Base-by-base conservation (phyloP, 768 basidiomycete genomes). In the Tulasnella sp. region DNA sequence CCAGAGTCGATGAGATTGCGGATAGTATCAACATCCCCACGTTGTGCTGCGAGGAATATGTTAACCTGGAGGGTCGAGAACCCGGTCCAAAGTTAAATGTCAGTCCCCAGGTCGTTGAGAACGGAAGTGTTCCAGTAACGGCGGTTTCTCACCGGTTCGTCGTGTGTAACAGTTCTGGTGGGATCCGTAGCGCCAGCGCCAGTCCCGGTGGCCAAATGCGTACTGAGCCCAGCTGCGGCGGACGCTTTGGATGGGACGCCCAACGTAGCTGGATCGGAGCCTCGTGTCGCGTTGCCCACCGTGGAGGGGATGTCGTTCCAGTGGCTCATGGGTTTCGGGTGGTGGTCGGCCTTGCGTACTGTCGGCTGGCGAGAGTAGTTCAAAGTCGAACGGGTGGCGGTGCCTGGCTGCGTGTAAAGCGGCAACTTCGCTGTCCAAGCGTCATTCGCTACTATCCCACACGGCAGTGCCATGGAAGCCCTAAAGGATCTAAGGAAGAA, bases 31-130 rank as follows among this genome's bases (percentile, higher is more conserved):
- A 90, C 73, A 64, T 94, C 91, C 8, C 93, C 93, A 50, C 88
- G 75, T 65, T 96, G 93, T 0, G 92, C 83, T 6, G 91, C 85
- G 9, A 85, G 73, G 64, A 94, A 89, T 29, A 96, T 83, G 58
- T 76, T 82, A 21, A 62, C 42, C 64, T 63, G 25, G 34, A 27
- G 19, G 17, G 21, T 12, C 52, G 19, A 21, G 7, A 39, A n/a
- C 29, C 11, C 17, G 31, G 11, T 11, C 6, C 43, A 5, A 45
- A 45, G n/a, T n/a, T n/a, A n/a, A n/a, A n/a, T n/a, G n/a, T n/a
- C n/a, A n/a, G n/a, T n/a, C n/a, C n/a, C n/a, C n/a, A n/a, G n/a
- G n/a, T n/a, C n/a, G n/a, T n/a, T n/a, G n/a, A n/a, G n/a, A n/a
- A n/a, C n/a, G n/a, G n/a, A n/a, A n/a, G n/a, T n/a, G n/a, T n/a